These are phyloP conservation scores for Didymella exigua DNA, from an alignment of 2,329 filamentous ascomycete genomes.

Conservation along the genomic window DNA sequence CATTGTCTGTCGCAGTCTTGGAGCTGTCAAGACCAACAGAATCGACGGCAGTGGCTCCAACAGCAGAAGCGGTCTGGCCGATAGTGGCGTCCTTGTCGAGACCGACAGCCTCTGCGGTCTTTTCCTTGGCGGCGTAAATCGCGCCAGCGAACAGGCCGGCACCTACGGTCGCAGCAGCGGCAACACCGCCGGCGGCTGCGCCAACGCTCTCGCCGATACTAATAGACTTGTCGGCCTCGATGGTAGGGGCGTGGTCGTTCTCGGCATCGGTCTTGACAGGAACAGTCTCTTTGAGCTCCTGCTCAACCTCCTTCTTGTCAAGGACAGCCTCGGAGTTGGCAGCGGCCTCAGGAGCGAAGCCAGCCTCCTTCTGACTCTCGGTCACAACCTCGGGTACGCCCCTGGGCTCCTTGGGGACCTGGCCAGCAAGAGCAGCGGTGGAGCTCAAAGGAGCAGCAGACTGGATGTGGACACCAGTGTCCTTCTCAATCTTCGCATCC, in stretches of 20 bases:
- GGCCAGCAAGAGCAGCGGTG: constrained; percentile 53
- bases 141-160: constrained; percentile 48
- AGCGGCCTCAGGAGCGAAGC: constrained; percentile 70
- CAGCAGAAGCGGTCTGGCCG: constrained; percentile 27
- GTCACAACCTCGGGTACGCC: constrained; percentile 66
- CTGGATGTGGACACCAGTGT: constrained; percentile 50
- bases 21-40: constrained; percentile 49
- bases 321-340: constrained; percentile 67
- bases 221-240: constrained; percentile 24
- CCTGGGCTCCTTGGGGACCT: constrained; percentile 53
- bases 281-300: constrained; percentile 72
- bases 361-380: constrained; percentile 72
- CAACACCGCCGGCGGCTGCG: constrained; percentile 30
- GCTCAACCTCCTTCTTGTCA: constrained; percentile 74
- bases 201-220: constrained; percentile 20
- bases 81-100: constrained; percentile 49
- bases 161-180: constrained; percentile 50
- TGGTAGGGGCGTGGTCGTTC: constrained; percentile 14
- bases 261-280: constrained; percentile 61
- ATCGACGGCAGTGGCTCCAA: constrained; percentile 40
- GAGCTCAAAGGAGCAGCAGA: constrained; percentile 53
- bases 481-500: constrained; percentile 48
- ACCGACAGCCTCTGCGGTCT: constrained; percentile 44
- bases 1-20: constrained; percentile 42
- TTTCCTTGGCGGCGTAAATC: constrained; percentile 40